Conservation (phyloP, 495 filamentous ascomycete species). For the Letharia columbiana region DNA sequence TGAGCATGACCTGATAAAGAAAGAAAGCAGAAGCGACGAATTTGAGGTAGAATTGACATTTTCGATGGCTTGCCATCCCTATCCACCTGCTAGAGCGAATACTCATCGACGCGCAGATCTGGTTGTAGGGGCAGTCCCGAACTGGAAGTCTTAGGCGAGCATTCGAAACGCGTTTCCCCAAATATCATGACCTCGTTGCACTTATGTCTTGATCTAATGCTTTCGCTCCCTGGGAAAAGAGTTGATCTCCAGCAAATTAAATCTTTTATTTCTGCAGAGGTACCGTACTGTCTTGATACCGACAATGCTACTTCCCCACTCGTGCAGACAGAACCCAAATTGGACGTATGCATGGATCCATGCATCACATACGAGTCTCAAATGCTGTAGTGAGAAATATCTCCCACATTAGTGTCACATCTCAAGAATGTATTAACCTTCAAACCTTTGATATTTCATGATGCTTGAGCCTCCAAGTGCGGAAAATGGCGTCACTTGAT, state of each 20-base stretch:
- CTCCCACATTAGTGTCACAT: background rate
- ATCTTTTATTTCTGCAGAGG: background rate
- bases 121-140: background rate
- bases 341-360: background rate
- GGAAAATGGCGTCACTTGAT: background rate
- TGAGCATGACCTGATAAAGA: background rate
- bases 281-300: background rate
- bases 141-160: background rate
- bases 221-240: background rate
- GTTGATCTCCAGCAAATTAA: background rate
- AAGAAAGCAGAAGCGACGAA: background rate
- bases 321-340: background rate
- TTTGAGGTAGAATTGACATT: too few relatives aligned
- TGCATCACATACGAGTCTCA: background rate
- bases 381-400: background rate
- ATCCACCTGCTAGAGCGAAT: background rate
- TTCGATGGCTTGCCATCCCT: too few relatives aligned
- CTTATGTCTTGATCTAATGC: background rate
- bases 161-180: background rate
- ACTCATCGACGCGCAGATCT: background rate
- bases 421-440: background rate
- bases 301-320: too few relatives aligned
- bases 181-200: background rate
- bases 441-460: background rate
- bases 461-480: background rate